Base-by-base conservation (phyloP, 345 rosid species). In the Ceriops tagal region DNA sequence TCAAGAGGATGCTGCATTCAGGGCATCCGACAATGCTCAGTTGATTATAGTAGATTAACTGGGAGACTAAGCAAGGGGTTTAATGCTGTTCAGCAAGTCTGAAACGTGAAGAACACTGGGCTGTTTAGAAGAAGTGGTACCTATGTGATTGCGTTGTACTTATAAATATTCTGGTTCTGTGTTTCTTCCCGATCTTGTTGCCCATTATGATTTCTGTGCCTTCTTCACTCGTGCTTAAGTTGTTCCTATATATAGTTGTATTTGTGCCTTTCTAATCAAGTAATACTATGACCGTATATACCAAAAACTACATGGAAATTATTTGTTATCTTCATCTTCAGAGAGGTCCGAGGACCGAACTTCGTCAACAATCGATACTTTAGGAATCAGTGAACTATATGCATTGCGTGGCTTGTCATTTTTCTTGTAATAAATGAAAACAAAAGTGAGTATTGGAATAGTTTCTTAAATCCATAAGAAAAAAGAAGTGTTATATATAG, bases 21-120 rank as follows among this genome's bases (percentile, higher is more conserved):
- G 96, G 98, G 47, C 97, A 90, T 79, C 99, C 99, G 15, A 87
- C 93, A 15, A 88, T 95, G 96, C 91, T 92, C 68, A 84, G 89
- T 79, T 95, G 80, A 88, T 77, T 55, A 53, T 39, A 35, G 34
- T 27, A 18, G 56, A 28, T 71, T 34, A 21, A 32, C 68, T 35
- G 7, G 16, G 35, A 34, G 39, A 8, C 46, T 57, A 5, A 0
- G 43, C 32, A 9, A 22, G 22, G 62, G 22, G 27, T 18, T 15
- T 37, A 21, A 28, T 16, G 37, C 56, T 46, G 26, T 16, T 58
- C 60, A 37, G 19, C 39, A 28, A 57, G 58, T 70, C 55, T 10
- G 39, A 62, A 62, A 49, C 31, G 34, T 65, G 58, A 46, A 47
- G 5, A 52, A 11, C 31, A 10, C 1, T 15, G 7, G 9, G 10